A percentile compares a stretch with the other conserved stretches of the same genome.
Evolutionary conservation across 805 yeast genomes (phyloP).

Genomic region (Starmerella gropengiesseri): DNA sequence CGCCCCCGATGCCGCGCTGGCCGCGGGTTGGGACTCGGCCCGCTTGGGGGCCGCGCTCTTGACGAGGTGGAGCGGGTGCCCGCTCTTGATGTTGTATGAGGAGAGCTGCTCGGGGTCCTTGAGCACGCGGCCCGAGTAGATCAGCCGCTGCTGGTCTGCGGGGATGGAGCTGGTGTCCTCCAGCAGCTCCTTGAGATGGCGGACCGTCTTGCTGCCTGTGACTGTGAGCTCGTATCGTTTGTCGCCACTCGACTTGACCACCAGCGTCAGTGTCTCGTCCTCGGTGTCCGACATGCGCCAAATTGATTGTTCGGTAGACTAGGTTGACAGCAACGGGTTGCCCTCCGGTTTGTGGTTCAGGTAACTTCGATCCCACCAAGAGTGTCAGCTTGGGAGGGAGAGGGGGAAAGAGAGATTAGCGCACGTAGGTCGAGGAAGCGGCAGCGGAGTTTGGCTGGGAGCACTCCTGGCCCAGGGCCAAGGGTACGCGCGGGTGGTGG

Average conservation of each 20-base stretch:
- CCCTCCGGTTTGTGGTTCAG: no score
- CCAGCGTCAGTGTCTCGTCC: constrained; percentile 13
- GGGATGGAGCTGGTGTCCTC: constrained; percentile 55
- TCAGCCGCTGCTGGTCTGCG: constrained; percentile 71
- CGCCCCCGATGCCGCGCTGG: constrained; percentile 31
- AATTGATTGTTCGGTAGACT: no score
- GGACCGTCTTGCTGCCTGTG: constrained; percentile 44
- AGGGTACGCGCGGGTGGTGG: no score
- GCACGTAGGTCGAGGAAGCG: no score
- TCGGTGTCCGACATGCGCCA: constrained; percentile 11
- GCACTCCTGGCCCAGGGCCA: no score
- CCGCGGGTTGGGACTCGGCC: constrained; percentile 23
- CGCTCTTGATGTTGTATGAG: constrained; percentile 69
- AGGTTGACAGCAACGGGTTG: no score
- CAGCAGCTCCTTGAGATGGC: constrained; percentile 56
- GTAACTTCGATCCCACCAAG: no score
- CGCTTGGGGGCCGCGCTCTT: constrained; percentile 39
- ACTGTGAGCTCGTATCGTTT: constrained; percentile 61
- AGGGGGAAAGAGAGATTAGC: no score
- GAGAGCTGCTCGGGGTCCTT: constrained; percentile 70
- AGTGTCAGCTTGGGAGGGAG: no score
- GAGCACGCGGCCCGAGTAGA: constrained; percentile 87
- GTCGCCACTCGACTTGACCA: constrained; percentile 46
- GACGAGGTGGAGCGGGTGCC: constrained; percentile 82
- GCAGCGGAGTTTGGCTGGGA: no score